These are phyloP conservation scores for Kockiozyma suomiensis DNA, from an alignment of 805 yeast genomes.

Conservation along the genomic window DNA sequence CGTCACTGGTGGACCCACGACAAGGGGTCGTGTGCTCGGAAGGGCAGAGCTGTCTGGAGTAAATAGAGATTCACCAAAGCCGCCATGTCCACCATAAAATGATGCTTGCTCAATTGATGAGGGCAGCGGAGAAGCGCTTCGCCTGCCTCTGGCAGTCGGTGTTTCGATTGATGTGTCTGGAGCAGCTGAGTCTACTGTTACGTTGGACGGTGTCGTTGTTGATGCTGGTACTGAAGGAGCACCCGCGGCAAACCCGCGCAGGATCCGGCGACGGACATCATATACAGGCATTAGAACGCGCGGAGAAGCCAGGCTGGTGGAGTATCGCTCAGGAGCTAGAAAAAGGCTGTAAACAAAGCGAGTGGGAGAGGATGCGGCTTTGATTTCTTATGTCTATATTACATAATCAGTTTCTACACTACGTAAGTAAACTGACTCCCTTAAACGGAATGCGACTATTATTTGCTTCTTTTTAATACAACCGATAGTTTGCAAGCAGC, in stretches of 20 bases:
- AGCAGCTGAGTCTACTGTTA: not conserved
- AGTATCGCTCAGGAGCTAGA: not conserved
- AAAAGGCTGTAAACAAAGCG: not conserved
- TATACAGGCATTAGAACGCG: slow-evolving; percentile 14
- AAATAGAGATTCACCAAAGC: not conserved
- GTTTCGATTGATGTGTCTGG: slow-evolving; percentile 11
- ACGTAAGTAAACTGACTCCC: too few relatives aligned
- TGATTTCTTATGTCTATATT: too few relatives aligned
- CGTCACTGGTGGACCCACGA: not conserved
- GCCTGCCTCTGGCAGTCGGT: slow-evolving; percentile 17
- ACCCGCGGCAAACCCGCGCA: slow-evolving; percentile 19
- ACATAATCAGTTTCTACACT: too few relatives aligned
- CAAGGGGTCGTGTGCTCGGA: not conserved
- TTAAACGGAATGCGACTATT: too few relatives aligned
- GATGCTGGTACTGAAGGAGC: not conserved
- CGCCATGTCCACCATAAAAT: slow-evolving; percentile 11
- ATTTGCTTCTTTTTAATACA: too few relatives aligned
- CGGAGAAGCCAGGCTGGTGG: not conserved
- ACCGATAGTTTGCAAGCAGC: too few relatives aligned
- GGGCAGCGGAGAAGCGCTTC: not conserved
- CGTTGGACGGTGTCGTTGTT: slow-evolving; percentile 4
- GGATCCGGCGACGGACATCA: slow-evolving; percentile 24
- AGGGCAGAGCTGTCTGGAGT: not conserved
- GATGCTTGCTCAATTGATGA: slow-evolving; percentile 1
- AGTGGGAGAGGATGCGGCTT: not conserved